Percentiles rank a stretch among this genome's conserved stretches.
phyloP scores from a whole-genome alignment of 2,329 filamentous ascomycete genomes.

The Paecilomyces niveus region DNA sequence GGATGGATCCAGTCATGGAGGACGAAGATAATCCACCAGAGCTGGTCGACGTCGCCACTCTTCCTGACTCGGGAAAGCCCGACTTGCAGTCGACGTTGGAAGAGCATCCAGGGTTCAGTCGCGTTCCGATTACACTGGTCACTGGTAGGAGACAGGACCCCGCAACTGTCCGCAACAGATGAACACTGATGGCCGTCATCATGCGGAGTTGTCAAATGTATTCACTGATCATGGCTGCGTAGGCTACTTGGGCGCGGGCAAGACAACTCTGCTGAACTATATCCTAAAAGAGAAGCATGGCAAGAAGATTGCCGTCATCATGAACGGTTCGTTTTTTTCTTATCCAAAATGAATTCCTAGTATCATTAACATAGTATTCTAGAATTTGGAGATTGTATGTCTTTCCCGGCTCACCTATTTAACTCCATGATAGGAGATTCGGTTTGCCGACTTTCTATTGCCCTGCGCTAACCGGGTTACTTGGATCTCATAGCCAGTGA shows the following conservation, averaged over 20 bases:
- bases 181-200: neutral
- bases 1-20: conserved; percentile 20
- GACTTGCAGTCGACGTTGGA: conserved; percentile 17
- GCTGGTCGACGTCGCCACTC: conserved; percentile 32
- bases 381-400: conserved; percentile 77
- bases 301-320: conserved; percentile 95
- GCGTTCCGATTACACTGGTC: conserved; percentile 45
- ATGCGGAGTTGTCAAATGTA: conserved; percentile 1
- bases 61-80: conserved; percentile 17
- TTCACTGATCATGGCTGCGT: conserved; percentile 5
- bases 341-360: neutral
- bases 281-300: conserved; percentile 92
- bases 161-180: neutral
- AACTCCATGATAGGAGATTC: neutral
- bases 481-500: conserved; percentile 60
- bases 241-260: conserved; percentile 94
- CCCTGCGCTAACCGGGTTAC: neutral
- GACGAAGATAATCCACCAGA: conserved; percentile 40
- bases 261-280: conserved; percentile 92
- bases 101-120: conserved; percentile 21
- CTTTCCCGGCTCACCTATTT: neutral
- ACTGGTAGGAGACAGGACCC: conserved; percentile 32
- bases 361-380: conserved; percentile 11
- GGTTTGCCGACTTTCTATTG: conserved; percentile 4
- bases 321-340: conserved; percentile 60